Evolutionary conservation across 139 green algal species (phyloP).

Genomic region (Picochlorum costavermella): DNA sequence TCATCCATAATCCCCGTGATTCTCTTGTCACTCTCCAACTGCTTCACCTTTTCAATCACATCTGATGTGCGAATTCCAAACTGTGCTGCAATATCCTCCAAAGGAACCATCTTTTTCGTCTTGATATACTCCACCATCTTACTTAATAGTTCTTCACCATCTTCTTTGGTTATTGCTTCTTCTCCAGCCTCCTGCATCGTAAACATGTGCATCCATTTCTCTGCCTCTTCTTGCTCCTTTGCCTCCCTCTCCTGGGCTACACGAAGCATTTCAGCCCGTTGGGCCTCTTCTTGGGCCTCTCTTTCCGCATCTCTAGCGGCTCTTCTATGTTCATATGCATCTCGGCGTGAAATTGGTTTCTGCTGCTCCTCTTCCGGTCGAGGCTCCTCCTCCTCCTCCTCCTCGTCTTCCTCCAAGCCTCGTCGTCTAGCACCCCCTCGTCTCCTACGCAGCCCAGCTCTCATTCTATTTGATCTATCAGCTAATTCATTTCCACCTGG

Average conservation of each 20-base stretch:
- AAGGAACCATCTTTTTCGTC: constrained; percentile 67
- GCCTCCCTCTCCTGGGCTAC: constrained; percentile 44
- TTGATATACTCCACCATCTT: constrained; percentile 65
- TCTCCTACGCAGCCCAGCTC: constrained; percentile 10
- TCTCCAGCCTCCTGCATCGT: constrained; percentile 55
- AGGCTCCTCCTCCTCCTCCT: constrained; percentile 6
- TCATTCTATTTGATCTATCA: constrained; percentile 6
- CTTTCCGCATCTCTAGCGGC: constrained; percentile 45
- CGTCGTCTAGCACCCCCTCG: constrained; percentile 3
- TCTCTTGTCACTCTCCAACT: constrained; percentile 60
- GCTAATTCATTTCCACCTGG: not conserved
- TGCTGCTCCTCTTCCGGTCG: not conserved
- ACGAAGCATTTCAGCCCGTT: constrained; percentile 58
- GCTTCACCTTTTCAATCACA: constrained; percentile 63
- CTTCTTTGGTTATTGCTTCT: constrained; percentile 31
- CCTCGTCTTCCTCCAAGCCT: not conserved
- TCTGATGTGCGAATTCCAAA: constrained; percentile 76
- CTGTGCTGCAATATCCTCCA: constrained; percentile 80
- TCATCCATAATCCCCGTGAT: constrained; percentile 92
- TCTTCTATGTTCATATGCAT: constrained; percentile 52
- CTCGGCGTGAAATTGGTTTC: not conserved
- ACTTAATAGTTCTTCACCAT: constrained; percentile 38
- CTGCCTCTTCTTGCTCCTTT: constrained; percentile 62
- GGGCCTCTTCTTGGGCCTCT: constrained; percentile 52
- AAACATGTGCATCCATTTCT: constrained; percentile 72